Evolutionary conservation across 1,284 basidiomycete genomes (phyloP).

Genomic region (Violaceomyces palustris): DNA sequence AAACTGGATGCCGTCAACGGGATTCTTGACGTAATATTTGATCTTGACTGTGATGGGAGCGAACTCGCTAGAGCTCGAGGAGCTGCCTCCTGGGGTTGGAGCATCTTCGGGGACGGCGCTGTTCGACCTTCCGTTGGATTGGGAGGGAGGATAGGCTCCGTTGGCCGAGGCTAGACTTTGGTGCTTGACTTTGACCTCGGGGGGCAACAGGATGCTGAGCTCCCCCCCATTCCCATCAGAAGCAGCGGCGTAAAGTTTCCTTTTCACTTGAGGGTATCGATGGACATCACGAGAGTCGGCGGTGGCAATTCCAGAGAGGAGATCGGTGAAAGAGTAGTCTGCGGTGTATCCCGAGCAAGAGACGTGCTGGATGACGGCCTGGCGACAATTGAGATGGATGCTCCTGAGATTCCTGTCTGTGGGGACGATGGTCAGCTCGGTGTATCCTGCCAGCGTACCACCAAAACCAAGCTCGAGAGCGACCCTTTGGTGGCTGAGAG

Average conservation of each 20-base stretch:
- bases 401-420: conserved; percentile 69
- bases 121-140: conserved; percentile 7
- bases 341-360: conserved; percentile 59
- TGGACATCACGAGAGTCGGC: conserved; percentile 68
- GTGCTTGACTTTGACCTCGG: conserved; percentile 55
- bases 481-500: conserved; percentile 71
- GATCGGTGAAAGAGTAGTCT: conserved; percentile 72
- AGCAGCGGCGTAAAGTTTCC: conserved; percentile 81
- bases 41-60: conserved; percentile 72
- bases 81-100: conserved; percentile 19
- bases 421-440: conserved; percentile 80
- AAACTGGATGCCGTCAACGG: conserved; percentile 80
- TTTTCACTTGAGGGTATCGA: conserved; percentile 86
- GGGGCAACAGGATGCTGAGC: conserved; percentile 80
- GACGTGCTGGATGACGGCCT: conserved; percentile 73
- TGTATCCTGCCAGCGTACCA: conserved; percentile 60
- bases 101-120: conserved; percentile 16
- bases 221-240: conserved; percentile 90
- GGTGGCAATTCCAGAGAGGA: conserved; percentile 67
- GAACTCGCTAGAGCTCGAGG: conserved; percentile 59
- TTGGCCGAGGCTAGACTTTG: conserved; percentile 2
- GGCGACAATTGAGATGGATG: conserved; percentile 76
- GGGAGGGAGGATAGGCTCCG: too few species aligned
- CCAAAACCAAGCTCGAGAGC: conserved; percentile 82
- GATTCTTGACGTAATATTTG: conserved; percentile 72